A percentile compares a stretch with the other conserved stretches of the same genome.
phyloP scores from a whole-genome alignment of 305 asterid genomes.

The Solanum hybrid region DNA sequence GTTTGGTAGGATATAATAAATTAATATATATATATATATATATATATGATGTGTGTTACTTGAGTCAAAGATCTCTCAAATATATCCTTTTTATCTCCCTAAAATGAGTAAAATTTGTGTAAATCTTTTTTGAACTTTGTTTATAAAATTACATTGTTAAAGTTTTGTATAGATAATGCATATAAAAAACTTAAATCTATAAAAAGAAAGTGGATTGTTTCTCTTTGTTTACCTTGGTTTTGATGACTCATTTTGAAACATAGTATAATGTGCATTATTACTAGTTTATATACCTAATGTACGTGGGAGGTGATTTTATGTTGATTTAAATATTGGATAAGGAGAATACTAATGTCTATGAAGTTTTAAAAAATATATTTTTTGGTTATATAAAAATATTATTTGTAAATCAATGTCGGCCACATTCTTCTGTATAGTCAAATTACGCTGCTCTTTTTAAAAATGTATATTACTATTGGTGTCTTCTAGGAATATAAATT shows the following conservation, averaged over 20 bases:
- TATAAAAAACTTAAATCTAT: neutral
- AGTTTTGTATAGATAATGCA: neutral
- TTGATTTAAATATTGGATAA: neutral
- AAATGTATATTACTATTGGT: neutral
- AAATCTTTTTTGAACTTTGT: neutral
- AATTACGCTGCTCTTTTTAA: neutral
- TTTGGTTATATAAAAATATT: neutral
- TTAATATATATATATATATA: neutral
- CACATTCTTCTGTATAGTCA: neutral
- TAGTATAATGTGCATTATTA: neutral
- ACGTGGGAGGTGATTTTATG: neutral
- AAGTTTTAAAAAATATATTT: no score
- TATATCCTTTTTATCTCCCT: neutral
- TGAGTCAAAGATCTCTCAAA: neutral
- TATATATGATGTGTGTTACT: neutral
- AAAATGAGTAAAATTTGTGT: neutral
- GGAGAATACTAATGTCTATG: neutral
- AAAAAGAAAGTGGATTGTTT: neutral
- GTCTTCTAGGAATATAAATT: neutral
- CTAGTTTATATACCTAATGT: neutral
- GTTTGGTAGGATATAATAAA: neutral
- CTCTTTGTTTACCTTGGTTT: neutral
- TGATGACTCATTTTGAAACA: neutral
- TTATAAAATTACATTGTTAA: neutral
- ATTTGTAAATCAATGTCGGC: conserved; percentile 2